Evolutionary conservation across 441 rosid species (phyloP).

Genomic region (Codiaeum variegatum): DNA sequence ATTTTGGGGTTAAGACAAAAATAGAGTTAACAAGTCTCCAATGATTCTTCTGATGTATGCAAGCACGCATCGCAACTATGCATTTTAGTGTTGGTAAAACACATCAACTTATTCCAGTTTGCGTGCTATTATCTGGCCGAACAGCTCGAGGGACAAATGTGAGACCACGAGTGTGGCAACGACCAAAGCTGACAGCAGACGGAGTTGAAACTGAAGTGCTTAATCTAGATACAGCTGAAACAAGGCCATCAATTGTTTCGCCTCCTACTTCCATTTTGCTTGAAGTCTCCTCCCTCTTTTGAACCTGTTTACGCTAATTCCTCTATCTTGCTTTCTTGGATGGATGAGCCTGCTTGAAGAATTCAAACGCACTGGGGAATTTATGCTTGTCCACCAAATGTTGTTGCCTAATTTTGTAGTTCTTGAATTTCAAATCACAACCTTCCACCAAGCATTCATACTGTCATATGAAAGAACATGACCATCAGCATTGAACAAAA

Average conservation of each 20-base stretch:
- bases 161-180: constrained; percentile 64
- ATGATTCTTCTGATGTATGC: constrained; percentile 2
- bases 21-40: not conserved
- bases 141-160: constrained; percentile 70
- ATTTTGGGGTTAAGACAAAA: not conserved
- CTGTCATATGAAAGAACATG: constrained; percentile 32
- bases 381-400: constrained; percentile 90
- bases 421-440: constrained; percentile 75
- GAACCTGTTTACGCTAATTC: constrained; percentile 39
- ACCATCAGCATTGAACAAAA: not conserved
- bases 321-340: constrained; percentile 82
- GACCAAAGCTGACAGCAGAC: constrained; percentile 74
- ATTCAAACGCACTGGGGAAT: constrained; percentile 78
- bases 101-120: constrained; percentile 10
- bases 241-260: constrained; percentile 55
- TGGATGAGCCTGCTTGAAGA: constrained; percentile 61
- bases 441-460: constrained; percentile 95
- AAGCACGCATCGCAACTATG: not conserved
- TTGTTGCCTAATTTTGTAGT: constrained; percentile 66
- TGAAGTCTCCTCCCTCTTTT: constrained; percentile 36
- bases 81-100: not conserved
- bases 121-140: constrained; percentile 34
- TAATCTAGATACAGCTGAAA: constrained; percentile 75
- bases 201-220: constrained; percentile 77
- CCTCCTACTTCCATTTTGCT: constrained; percentile 74